Conservation (phyloP, 768 basidiomycete genomes). For the Tulasnella sp. region DNA sequence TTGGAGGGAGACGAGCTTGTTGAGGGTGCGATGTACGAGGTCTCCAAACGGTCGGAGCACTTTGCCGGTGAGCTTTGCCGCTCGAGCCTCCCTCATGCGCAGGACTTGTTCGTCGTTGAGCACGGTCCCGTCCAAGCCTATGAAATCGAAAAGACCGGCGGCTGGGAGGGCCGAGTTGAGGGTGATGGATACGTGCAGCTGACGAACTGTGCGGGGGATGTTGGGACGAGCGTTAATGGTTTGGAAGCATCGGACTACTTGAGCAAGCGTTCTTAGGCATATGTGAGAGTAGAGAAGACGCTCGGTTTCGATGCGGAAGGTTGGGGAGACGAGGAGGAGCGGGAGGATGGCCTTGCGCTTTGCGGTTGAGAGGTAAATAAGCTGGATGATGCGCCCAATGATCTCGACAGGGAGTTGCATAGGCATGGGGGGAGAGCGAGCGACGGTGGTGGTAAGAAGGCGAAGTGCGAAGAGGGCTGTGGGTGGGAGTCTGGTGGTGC, state of each 20-base stretch:
- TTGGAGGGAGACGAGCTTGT: constrained; percentile 13
- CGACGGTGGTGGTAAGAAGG: constrained; percentile 1
- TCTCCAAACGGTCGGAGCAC: constrained; percentile 4
- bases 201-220: not conserved
- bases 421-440: constrained; percentile 1
- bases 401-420: constrained; percentile 20
- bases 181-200: not conserved
- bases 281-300: constrained; percentile 20
- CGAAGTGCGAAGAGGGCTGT: not conserved
- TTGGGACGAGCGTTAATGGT: constrained; percentile 15
- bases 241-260: constrained; percentile 25
- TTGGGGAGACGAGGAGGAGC: constrained; percentile 17
- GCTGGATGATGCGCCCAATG: constrained; percentile 22
- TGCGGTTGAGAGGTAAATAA: constrained; percentile 5
- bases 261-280: not conserved
- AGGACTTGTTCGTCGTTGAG: not conserved
- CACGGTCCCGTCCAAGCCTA: not conserved
- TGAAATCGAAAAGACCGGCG: not conserved
- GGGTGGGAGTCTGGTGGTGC: not conserved
- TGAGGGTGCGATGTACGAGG: constrained; percentile 18
- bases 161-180: constrained; percentile 5
- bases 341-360: constrained; percentile 17
- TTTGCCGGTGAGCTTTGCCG: not conserved
- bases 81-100: not conserved
- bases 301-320: constrained; percentile 19